These are phyloP conservation scores for Circinella minor DNA, from an alignment of 371 early-diverging fungal species.

Conservation along the genomic window DNA sequence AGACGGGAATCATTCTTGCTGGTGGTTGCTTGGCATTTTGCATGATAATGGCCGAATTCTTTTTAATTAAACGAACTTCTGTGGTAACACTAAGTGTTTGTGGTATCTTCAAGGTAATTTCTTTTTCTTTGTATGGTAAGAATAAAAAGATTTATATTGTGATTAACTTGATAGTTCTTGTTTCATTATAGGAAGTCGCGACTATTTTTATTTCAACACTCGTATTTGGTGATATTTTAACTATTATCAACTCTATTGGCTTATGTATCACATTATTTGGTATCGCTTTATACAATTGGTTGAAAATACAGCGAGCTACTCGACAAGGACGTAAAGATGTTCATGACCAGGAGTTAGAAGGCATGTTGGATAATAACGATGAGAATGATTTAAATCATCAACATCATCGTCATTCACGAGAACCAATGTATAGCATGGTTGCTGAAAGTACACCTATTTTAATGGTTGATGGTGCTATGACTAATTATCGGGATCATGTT, in stretches of 20 bases:
- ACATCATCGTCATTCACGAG: conserved; percentile 4
- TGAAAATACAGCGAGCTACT: conserved; percentile 38
- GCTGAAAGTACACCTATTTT: conserved; percentile 58
- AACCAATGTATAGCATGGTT: conserved; percentile 44
- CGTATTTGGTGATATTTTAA: conserved; percentile 77
- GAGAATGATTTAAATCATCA: conserved; percentile 9
- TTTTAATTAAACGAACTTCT: conserved; percentile 84
- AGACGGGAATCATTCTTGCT: conserved; percentile 43
- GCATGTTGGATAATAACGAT: conserved; percentile 3
- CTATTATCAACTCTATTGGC: conserved; percentile 70
- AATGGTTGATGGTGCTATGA: conserved; percentile 41
- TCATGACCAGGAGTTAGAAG: conserved; percentile 19
- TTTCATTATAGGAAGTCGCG: conserved; percentile 61
- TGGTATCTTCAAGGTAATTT: conserved; percentile 82
- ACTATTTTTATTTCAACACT: conserved; percentile 70
- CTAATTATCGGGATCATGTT: conserved; percentile 31
- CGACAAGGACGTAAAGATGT: conserved; percentile 20
- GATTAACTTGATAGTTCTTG: background rate
- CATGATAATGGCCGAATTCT: conserved; percentile 90
- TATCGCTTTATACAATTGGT: conserved; percentile 70
- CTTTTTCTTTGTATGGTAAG: background rate
- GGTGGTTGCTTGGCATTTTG: conserved; percentile 88
- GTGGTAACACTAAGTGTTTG: conserved; percentile 91
- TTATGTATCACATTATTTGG: conserved; percentile 74
- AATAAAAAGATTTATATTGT: background rate